These are phyloP conservation scores for Paecilomyces niveus DNA, from an alignment of 2,329 filamentous ascomycete species.

Conservation along the genomic window DNA sequence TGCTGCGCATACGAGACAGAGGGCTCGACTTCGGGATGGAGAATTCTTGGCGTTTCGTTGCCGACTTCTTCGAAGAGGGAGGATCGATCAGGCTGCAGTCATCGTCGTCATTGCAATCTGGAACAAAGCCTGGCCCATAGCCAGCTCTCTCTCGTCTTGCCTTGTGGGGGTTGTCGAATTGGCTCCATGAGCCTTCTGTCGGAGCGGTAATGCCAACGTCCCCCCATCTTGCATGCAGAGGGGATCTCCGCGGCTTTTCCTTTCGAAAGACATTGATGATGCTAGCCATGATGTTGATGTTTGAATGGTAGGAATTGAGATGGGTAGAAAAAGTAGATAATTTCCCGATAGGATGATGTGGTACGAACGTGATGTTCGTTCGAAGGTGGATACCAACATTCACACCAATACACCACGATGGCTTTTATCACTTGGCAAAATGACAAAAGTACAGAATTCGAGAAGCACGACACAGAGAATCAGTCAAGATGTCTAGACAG, in stretches of 20 bases:
- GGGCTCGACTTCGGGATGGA: background rate
- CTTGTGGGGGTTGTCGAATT: constrained; percentile 20
- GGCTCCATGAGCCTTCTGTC: constrained; percentile 32
- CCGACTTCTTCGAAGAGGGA: background rate
- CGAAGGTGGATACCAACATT: background rate
- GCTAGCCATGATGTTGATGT: constrained; percentile 16
- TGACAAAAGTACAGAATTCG: background rate
- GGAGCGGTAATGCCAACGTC: constrained; percentile 31
- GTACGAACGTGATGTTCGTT: background rate
- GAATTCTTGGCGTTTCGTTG: background rate
- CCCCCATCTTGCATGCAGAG: constrained; percentile 32
- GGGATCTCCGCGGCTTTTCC: constrained; percentile 13
- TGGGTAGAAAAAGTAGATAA: background rate
- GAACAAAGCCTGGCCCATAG: constrained; percentile 24
- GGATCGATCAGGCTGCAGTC: background rate
- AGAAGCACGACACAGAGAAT: background rate
- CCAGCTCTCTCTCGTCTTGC: constrained; percentile 7
- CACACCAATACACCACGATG: background rate
- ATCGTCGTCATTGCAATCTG: constrained; percentile 9
- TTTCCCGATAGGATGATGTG: background rate
- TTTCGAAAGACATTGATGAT: constrained; percentile 24
- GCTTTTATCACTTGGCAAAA: background rate
- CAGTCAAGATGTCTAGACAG: background rate
- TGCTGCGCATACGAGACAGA: background rate
- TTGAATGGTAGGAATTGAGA: background rate